These are phyloP conservation scores for Tolypocladium paradoxum DNA, from an alignment of 2,329 filamentous ascomycete species.

Conservation along the genomic window DNA sequence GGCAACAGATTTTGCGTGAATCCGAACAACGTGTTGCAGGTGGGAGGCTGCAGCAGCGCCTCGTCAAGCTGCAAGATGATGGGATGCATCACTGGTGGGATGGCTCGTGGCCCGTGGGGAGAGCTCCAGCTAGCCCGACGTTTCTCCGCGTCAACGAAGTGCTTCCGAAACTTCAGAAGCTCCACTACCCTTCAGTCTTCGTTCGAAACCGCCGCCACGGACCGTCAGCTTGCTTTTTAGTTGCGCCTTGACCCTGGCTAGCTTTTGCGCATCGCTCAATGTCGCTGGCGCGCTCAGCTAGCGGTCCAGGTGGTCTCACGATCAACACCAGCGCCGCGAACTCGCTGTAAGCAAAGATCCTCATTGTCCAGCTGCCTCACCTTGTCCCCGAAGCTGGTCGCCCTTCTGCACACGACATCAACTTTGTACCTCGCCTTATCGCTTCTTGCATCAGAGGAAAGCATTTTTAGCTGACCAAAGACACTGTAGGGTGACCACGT, in stretches of 20 bases:
- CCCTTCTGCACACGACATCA: too few relatives aligned
- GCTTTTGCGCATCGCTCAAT: conserved; percentile 18
- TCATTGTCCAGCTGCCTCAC: neutral
- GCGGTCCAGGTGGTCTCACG: conserved; percentile 48
- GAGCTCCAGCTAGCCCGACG: conserved; percentile 12
- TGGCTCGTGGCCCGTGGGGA: neutral
- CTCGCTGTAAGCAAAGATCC: conserved; percentile 21
- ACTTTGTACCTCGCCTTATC: neutral
- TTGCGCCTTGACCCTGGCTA: neutral
- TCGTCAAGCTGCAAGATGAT: neutral
- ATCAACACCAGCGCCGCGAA: conserved; percentile 55
- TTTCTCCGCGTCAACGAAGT: conserved; percentile 14
- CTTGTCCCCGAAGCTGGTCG: neutral
- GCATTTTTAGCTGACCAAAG: conserved; percentile 1
- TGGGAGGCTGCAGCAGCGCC: neutral
- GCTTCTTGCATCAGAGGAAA: neutral
- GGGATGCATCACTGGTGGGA: neutral
- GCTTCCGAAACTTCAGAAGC: neutral
- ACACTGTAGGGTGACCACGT: conserved; percentile 12
- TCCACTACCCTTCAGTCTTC: neutral
- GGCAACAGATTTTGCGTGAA: neutral
- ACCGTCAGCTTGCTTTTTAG: neutral
- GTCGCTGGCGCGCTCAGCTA: conserved; percentile 46
- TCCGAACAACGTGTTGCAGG: neutral
- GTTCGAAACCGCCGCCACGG: neutral